Conservation (phyloP, 345 rosid genomes). For the Trapa incisa region DNA sequence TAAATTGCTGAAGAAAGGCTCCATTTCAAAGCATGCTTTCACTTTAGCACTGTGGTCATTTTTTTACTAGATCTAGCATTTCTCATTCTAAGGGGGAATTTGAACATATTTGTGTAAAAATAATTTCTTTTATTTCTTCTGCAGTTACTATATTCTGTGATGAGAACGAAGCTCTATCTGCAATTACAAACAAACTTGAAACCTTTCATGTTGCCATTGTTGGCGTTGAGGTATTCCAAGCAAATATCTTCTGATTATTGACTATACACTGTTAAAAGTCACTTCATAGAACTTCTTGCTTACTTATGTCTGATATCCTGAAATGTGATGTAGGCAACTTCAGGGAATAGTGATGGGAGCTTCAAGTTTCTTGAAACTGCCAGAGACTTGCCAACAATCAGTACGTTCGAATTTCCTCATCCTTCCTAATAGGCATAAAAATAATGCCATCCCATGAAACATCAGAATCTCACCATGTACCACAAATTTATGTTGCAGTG, state of each 20-base stretch:
- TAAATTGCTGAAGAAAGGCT: not conserved
- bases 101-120: not conserved
- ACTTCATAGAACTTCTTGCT: not conserved
- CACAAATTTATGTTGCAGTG: slow-evolving; percentile 39
- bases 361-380: slow-evolving; percentile 74
- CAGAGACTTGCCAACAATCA: slow-evolving; percentile 71
- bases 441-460: not conserved
- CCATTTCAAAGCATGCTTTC: not conserved
- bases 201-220: slow-evolving; percentile 79
- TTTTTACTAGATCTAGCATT: not conserved
- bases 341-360: slow-evolving; percentile 27
- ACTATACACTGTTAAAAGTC: not conserved
- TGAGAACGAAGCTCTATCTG: slow-evolving; percentile 63
- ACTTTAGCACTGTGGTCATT: not conserved
- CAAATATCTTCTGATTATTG: not conserved
- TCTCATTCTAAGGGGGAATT: not conserved
- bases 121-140: slow-evolving; percentile 11
- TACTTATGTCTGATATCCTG: slow-evolving; percentile 4
- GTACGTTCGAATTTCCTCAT: slow-evolving; percentile 29
- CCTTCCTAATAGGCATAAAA: not conserved
- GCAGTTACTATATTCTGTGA: slow-evolving; percentile 64
- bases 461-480: not conserved
- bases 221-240: slow-evolving; percentile 30
- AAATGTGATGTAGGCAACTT: slow-evolving; percentile 33
- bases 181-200: slow-evolving; percentile 44